phyloP scores from a whole-genome alignment of 1,284 basidiomycete species.

The Papiliotrema fonsecae region DNA sequence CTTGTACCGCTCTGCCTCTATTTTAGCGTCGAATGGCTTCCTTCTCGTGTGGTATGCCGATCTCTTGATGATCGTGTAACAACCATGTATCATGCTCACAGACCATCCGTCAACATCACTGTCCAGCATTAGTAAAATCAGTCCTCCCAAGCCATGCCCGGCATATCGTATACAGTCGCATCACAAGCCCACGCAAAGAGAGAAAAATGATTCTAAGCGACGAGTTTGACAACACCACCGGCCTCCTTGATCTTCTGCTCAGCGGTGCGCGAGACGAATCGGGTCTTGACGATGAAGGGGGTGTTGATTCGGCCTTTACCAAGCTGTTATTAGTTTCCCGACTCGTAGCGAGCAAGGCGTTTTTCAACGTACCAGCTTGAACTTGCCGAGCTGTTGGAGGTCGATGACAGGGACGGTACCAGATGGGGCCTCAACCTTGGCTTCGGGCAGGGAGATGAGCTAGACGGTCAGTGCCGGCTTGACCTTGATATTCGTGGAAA shows the following conservation, averaged over 20 bases:
- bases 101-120: too few species aligned
- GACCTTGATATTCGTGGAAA: conserved; percentile 43
- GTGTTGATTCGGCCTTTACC: conserved; percentile 48
- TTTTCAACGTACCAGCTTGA: conserved; percentile 60
- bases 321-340: conserved; percentile 25
- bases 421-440: conserved; percentile 46
- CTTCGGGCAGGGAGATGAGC: conserved; percentile 49
- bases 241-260: conserved; percentile 79
- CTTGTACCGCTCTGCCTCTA: too few species aligned
- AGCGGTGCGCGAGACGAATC: conserved; percentile 81
- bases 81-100: too few species aligned
- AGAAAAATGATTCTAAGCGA: conserved; percentile 77
- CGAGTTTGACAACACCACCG: conserved; percentile 83
- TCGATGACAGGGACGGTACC: conserved; percentile 83
- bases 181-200: too few species aligned
- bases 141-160: too few species aligned
- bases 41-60: too few species aligned
- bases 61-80: too few species aligned
- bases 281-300: conserved; percentile 93
- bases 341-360: neutral
- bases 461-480: conserved; percentile 48
- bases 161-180: too few species aligned
- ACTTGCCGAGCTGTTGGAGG: conserved; percentile 76
- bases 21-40: too few species aligned
- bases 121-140: too few species aligned